Evolutionary conservation across 2,329 filamentous ascomycete genomes (phyloP).

Genomic region (Ophiostoma himal-ulmi): DNA sequence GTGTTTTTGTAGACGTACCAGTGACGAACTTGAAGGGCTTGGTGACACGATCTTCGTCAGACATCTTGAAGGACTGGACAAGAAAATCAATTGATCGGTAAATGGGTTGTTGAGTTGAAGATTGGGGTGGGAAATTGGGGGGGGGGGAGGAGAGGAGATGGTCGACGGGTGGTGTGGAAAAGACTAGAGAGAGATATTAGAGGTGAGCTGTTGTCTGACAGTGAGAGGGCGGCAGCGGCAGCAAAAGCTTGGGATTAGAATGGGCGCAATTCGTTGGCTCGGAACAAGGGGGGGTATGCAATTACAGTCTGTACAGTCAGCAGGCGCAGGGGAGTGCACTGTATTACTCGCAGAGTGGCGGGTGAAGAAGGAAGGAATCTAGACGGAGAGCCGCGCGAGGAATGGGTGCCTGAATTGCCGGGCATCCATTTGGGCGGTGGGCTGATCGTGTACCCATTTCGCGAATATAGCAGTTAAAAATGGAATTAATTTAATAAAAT

Average conservation of each 20-base stretch:
- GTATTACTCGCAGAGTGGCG: constrained; percentile 4
- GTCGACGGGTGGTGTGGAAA: constrained; percentile 21
- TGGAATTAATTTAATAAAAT: constrained; percentile 14
- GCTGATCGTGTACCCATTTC: constrained; percentile 22
- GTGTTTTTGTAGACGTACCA: constrained; percentile 37
- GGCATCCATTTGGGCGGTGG: constrained; percentile 17
- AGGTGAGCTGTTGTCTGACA: constrained; percentile 25
- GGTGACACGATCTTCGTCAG: constrained; percentile 80
- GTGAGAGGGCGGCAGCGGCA: constrained; percentile 6
- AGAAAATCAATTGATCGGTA: constrained; percentile 30
- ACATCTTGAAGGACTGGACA: constrained; percentile 62
- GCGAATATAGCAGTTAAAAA: constrained; percentile 19
- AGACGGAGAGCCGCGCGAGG: neutral
- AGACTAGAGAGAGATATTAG: constrained; percentile 12
- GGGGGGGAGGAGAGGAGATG: constrained; percentile 31
- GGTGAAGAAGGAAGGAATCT: constrained; percentile 21
- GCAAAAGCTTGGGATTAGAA: constrained; percentile 26
- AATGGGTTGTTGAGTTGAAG: constrained; percentile 19
- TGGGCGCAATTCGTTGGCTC: constrained; percentile 26
- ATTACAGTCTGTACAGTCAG: constrained; percentile 2
- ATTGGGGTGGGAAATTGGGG: constrained; percentile 27
- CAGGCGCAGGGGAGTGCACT: neutral
- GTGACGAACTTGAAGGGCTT: constrained; percentile 99
- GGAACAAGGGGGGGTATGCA: constrained; percentile 22
- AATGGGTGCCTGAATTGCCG: constrained; percentile 18